These are phyloP conservation scores for Talaromyces adpressus DNA, from an alignment of 495 filamentous ascomycete species.

Conservation along the genomic window DNA sequence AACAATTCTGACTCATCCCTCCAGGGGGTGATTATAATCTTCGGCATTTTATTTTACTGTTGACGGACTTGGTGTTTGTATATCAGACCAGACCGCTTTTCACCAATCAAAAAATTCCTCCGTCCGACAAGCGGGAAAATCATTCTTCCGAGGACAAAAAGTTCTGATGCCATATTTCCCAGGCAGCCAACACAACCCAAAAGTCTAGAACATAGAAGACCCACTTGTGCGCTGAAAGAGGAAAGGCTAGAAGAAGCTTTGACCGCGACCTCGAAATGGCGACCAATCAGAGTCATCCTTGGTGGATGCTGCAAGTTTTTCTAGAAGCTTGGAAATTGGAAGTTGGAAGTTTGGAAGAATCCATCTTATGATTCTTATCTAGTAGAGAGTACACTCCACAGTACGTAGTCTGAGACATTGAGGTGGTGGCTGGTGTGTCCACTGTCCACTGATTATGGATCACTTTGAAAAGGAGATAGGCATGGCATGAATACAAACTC, in stretches of 20 bases:
- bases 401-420: neutral
- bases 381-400: neutral
- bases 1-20: slow-evolving; percentile 59
- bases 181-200: neutral
- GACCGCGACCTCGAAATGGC: slow-evolving; percentile 1
- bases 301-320: neutral
- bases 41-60: slow-evolving; percentile 46
- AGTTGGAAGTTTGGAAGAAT: neutral
- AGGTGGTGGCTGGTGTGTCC: neutral
- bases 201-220: neutral
- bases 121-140: neutral
- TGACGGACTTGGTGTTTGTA: neutral
- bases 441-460: neutral
- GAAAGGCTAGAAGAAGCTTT: neutral
- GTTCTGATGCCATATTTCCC: neutral
- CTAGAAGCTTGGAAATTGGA: neutral
- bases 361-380: neutral
- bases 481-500: neutral
- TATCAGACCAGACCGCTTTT: neutral
- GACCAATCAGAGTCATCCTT: neutral
- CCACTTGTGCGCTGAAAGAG: neutral
- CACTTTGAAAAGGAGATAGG: neutral
- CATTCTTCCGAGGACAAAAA: neutral
- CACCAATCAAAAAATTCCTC: neutral
- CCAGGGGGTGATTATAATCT: slow-evolving; percentile 77